Base-by-base conservation (phyloP, 169 alveolate genomes). In the Cryptosporidium meleagridis region DNA sequence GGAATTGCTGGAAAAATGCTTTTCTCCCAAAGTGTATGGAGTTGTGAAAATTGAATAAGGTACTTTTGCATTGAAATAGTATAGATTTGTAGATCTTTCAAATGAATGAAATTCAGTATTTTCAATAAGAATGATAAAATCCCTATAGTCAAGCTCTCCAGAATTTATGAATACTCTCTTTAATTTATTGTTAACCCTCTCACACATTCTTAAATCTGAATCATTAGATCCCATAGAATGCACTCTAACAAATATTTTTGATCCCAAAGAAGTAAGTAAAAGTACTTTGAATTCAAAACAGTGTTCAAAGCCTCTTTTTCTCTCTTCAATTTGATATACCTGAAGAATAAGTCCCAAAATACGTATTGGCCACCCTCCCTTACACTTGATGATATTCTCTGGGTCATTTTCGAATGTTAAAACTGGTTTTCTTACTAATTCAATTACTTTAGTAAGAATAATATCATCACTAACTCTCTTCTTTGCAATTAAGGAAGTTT, bases 361-460 rank as follows among this genome's bases (percentile, higher is more conserved):
- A n/a, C 59, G 33, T 0, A 62, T 26, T 48, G 89, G 89, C 89
- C 89, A 80, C 14, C 89, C 89, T 23, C 89, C 75, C 23, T 65
- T 62, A 18, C 33, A 62, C 7, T 18, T n/a, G 23, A 51, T 44
- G 21, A 80, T 80, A 31, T 80, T 33, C 10, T 73, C 86, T 31
- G 70, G 68, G 26, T 37, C 41, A 31, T 61, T 35, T 18, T 59
- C 65, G 16, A 45, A 59, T 7, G 67, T 37, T 26, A 80, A 65
- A 35, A 62, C 89, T 23, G 89, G 89, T 2, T 10, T 80, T 37
- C 33, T 45, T 16, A 65, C 18, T 1, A 80, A 16, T 12, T 44
- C 51, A 23, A 80, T 18, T 10, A 80, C 45, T 44, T 18, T 62
- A 41, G n/a, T 33, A 31, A 80, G 51, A 41, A 65, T 8, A n/a